Conservation (phyloP, 2,329 filamentous ascomycete species). For the Ascochyta pisi region DNA sequence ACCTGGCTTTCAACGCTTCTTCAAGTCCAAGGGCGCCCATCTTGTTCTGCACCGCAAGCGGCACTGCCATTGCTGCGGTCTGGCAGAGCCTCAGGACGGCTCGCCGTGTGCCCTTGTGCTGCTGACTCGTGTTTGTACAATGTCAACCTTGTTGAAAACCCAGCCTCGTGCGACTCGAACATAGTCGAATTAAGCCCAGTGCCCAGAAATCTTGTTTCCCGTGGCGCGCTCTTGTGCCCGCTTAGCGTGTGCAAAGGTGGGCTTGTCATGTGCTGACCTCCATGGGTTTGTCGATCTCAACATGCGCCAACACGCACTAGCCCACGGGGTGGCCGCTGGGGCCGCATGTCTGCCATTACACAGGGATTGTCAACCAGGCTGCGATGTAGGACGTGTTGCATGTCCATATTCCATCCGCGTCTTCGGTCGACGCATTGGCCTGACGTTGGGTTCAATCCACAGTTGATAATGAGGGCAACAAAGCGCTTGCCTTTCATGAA, state of each 20-base stretch:
- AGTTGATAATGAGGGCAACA: too few relatives aligned
- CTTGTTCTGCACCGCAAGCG: too few relatives aligned
- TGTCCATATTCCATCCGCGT: constrained; percentile 1
- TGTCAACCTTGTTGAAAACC: background rate
- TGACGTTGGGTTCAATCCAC: background rate
- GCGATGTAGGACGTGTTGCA: background rate
- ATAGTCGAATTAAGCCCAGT: background rate
- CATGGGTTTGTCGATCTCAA: background rate
- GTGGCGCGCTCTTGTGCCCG: background rate
- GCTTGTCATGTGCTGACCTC: constrained; percentile 5
- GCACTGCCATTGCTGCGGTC: background rate
- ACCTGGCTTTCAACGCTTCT: too few relatives aligned
- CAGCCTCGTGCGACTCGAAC: background rate
- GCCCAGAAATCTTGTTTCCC: constrained; percentile 4
- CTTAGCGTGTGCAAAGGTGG: constrained; percentile 4
- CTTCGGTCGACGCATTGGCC: background rate
- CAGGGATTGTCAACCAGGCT: background rate
- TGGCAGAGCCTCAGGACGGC: constrained; percentile 1
- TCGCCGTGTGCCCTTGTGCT: background rate
- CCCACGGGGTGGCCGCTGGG: background rate
- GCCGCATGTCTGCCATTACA: background rate
- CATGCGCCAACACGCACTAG: constrained; percentile 1
- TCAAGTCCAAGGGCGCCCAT: too few relatives aligned
- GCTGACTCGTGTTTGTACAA: background rate
- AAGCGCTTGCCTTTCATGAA: background rate